Conservation (phyloP, 257 asterid genomes). For the Nicotiana undulata region DNA sequence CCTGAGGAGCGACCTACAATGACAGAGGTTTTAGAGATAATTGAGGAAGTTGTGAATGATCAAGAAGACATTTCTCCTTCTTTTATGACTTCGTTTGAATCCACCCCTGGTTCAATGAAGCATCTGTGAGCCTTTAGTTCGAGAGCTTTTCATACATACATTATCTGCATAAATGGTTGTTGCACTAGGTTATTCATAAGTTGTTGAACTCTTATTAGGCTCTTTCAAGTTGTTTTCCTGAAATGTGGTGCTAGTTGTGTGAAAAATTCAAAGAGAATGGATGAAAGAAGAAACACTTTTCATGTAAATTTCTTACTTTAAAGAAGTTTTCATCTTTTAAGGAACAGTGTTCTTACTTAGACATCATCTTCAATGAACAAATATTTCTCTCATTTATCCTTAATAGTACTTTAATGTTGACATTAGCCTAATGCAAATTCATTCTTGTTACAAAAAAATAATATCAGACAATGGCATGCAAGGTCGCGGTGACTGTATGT, state of each 20-base stretch:
- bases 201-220: background rate
- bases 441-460: background rate
- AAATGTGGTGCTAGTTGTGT: background rate
- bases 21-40: conserved; percentile 28
- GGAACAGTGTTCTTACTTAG: background rate
- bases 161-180: background rate
- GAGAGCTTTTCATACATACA: background rate
- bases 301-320: background rate
- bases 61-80: conserved; percentile 19
- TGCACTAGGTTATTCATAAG: background rate
- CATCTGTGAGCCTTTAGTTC: background rate
- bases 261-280: background rate
- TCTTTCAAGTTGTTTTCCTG: background rate
- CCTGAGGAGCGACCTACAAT: conserved; percentile 34
- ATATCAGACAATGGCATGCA: background rate
- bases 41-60: conserved; percentile 24
- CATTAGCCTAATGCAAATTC: background rate
- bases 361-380: background rate
- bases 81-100: conserved; percentile 8
- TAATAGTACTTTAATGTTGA: background rate
- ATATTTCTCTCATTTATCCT: background rate
- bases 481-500: background rate
- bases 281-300: background rate
- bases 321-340: background rate
- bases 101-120: conserved; percentile 18